A percentile compares a stretch with the other conserved stretches of the same genome.
Evolutionary conservation across 176 grass and related monocot genomes (phyloP).

Genomic region (Panicum miliaceum): DNA sequence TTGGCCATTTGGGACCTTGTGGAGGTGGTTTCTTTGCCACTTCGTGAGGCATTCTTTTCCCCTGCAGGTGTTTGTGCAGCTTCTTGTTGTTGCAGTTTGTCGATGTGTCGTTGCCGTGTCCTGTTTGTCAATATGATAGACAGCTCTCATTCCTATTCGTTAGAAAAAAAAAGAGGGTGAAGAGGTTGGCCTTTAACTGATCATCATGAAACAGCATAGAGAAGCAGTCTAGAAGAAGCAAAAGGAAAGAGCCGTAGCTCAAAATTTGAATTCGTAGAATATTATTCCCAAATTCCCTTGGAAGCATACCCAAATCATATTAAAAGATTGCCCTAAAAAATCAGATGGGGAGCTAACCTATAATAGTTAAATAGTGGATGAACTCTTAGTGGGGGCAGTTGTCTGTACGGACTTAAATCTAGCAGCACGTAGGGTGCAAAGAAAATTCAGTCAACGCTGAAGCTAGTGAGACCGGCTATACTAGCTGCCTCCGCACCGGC

Average conservation of each 20-base stretch:
- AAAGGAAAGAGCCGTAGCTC: too few species aligned
- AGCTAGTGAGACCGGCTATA: not conserved
- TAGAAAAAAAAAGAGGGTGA: not conserved
- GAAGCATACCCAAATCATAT: not conserved
- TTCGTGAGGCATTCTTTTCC: too few species aligned
- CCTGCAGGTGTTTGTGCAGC: too few species aligned
- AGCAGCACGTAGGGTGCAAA: not conserved
- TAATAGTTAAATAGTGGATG: not conserved
- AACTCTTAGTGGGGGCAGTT: constrained; percentile 16
- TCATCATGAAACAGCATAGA: not conserved
- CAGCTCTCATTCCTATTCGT: not conserved
- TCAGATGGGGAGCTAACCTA: not conserved
- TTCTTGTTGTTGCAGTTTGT: too few species aligned
- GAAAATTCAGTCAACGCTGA: constrained; percentile 31
- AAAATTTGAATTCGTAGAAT: not conserved
- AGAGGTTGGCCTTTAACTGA: not conserved
- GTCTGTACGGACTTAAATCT: constrained; percentile 7
- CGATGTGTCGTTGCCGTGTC: too few species aligned
- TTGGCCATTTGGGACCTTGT: too few species aligned
- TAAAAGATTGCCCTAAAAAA: not conserved
- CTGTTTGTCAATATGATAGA: too few species aligned
- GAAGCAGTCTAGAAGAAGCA: too few species aligned
- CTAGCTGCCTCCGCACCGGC: not conserved
- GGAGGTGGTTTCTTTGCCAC: too few species aligned
- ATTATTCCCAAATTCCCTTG: not conserved